Evolutionary conservation across 1,284 basidiomycete species (phyloP).

Genomic region (Rhodotorula sp.): DNA sequence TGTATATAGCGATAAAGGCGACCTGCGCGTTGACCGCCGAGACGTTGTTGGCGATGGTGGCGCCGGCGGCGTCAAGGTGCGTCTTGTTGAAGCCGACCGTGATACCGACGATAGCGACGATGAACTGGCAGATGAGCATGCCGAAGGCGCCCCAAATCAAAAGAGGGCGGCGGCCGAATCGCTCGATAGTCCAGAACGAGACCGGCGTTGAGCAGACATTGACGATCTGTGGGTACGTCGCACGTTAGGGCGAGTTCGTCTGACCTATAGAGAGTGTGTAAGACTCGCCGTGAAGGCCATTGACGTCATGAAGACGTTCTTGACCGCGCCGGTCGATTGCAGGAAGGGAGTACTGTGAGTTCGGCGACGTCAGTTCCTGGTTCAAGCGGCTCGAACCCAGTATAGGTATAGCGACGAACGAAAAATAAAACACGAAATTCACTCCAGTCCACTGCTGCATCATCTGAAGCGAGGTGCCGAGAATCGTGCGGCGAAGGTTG

Average conservation of each 20-base stretch:
- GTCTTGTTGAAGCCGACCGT: slow-evolving; percentile 39
- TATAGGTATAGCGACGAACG: no score
- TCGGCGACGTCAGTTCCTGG: slow-evolving; percentile 9
- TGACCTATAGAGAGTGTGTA: no score
- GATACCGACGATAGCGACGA: slow-evolving; percentile 45
- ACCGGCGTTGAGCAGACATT: slow-evolving; percentile 48
- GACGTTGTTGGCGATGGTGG: slow-evolving; percentile 39
- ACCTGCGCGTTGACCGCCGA: slow-evolving; percentile 45
- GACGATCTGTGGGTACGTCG: slow-evolving; percentile 16
- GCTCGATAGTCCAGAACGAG: slow-evolving; percentile 47
- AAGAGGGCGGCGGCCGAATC: slow-evolving; percentile 45
- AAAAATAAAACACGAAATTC: slow-evolving; percentile 41
- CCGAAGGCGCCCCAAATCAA: slow-evolving; percentile 68
- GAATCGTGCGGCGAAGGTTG: slow-evolving; percentile 44
- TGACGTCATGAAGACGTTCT: slow-evolving; percentile 48
- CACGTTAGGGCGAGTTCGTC: no score
- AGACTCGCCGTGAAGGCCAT: slow-evolving; percentile 38
- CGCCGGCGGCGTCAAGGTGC: slow-evolving; percentile 19
- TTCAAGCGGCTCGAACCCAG: no score
- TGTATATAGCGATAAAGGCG: slow-evolving; percentile 47
- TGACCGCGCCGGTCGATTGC: slow-evolving; percentile 42
- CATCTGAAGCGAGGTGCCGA: slow-evolving; percentile 45
- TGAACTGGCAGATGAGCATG: slow-evolving; percentile 57
- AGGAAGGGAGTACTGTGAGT: slow-evolving; percentile 35
- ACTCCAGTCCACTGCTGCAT: slow-evolving; percentile 47